Evolutionary conservation across 176 grass and related monocot genomes (phyloP), one percentile per base, ranked within the genome.

Genomic region (Thinopyrum elongatum): DNA sequence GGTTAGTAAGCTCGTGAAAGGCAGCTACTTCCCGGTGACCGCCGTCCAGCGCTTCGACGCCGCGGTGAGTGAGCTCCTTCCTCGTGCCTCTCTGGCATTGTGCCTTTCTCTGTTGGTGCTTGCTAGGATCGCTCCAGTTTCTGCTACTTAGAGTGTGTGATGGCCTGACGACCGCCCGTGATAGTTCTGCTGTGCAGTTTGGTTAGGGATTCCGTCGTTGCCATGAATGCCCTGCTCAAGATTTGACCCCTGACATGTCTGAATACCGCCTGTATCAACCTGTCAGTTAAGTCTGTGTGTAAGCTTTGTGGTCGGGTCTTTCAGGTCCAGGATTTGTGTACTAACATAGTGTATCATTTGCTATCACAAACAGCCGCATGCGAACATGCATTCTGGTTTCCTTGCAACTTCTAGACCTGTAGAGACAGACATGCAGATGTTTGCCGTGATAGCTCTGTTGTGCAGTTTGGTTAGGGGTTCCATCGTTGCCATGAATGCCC

Each of bases 21-120:
- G 95, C 6, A 87, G 75, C 22, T 98, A 98, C 86, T 98, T 98
- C 41, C 95, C 95, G 26, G 65, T 98, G 41, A 98, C 95, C 11
- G 95, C 95, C 6, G 59, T 98, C 31, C 93, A 98, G 67, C 85
- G 95, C 74, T 98, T 98, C 27, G 95, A 98, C 92, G 88, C 95
- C 70, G 93, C 89, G 26, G 95, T 98, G 86, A 92, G 92, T 15
- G 44, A 47, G 44, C 70, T 80, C 47, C 22, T 67, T 35, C 35
- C 35, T 38, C 75, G 39, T 67, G 47, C 5, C 14, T 7, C 16
- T 57, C 51, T 16, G 13, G 11, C 44, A 15, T 47, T 47, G 4
- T 35, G 34, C 34, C 34, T 62, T 72, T 49, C 53, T 21, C 1
- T 86, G 23, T 19, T 4, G 19, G 13, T 21, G 66, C 51, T 19